Percentiles rank a stretch among this genome's conserved stretches.
Evolutionary conservation across 352 stramenopile species (phyloP).

Genomic region (Globisporangium polare): DNA sequence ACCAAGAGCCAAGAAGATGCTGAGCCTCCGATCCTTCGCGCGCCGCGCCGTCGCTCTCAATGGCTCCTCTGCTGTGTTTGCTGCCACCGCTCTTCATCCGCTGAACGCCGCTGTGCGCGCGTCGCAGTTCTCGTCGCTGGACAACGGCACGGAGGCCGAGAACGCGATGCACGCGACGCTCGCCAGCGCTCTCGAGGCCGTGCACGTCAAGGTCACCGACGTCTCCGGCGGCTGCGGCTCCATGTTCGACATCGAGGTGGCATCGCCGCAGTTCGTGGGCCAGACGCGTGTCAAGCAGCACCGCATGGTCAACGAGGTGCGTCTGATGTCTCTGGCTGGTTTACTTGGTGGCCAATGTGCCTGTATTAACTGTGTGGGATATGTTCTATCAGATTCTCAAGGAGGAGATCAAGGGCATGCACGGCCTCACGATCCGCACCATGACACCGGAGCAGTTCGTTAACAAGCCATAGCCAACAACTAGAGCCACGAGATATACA

Average conservation of each 20-base stretch:
- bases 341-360: not conserved
- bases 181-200: constrained; percentile 48
- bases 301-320: constrained; percentile 83
- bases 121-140: constrained; percentile 16
- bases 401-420: constrained; percentile 84
- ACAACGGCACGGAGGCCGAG: constrained; percentile 45
- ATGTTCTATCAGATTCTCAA: constrained; percentile 53
- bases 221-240: constrained; percentile 86
- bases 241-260: constrained; percentile 88
- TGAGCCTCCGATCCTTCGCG: constrained; percentile 6
- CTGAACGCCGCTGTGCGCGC: not conserved
- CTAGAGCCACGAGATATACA: not conserved
- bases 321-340: not conserved
- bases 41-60: not conserved
- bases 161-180: constrained; percentile 68
- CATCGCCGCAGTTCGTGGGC: constrained; percentile 69
- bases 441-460: constrained; percentile 76
- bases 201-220: constrained; percentile 82
- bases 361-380: not conserved
- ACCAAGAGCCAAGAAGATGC: constrained; percentile 6
- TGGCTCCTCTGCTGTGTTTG: not conserved
- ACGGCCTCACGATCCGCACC: constrained; percentile 80
- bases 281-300: constrained; percentile 87
- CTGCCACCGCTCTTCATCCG: not conserved
- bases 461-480: constrained; percentile 38